Evolutionary conservation across 208 protist species (phyloP).

Genomic region (Trypanosoma boissoni): DNA sequence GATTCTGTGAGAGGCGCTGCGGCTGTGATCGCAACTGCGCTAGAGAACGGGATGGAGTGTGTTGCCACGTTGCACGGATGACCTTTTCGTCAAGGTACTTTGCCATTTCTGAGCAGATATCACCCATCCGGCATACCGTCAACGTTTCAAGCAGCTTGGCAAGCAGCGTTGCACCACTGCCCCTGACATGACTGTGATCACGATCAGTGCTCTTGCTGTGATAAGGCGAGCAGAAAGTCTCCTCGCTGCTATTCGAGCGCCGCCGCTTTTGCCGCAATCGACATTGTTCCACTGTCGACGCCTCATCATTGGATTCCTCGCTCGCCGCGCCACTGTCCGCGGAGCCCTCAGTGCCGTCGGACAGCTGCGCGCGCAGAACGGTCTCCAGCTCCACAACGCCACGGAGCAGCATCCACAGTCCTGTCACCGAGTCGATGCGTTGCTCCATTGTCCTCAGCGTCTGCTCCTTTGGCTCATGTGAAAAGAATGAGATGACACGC

Average conservation of each 20-base stretch:
- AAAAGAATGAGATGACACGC: constrained; percentile 23
- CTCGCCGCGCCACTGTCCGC: constrained; percentile 5
- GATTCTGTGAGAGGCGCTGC: neutral
- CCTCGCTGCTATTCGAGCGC: no score
- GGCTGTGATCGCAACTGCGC: neutral
- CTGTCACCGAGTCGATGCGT: constrained; percentile 20
- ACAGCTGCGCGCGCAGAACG: neutral
- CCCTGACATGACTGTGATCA: neutral
- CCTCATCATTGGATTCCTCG: no score
- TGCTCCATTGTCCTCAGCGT: constrained; percentile 26
- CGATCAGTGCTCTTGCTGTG: neutral
- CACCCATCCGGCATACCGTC: constrained; percentile 34
- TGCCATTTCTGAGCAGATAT: constrained; percentile 32
- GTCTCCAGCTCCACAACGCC: constrained; percentile 5
- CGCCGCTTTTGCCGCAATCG: no score
- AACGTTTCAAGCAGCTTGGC: constrained; percentile 43
- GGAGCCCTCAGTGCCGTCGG: neutral
- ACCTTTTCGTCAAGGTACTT: constrained; percentile 42
- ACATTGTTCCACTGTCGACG: no score
- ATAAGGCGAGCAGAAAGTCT: no score
- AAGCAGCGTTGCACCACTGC: constrained; percentile 28
- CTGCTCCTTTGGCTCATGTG: constrained; percentile 23
- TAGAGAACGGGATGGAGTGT: neutral
- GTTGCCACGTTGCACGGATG: constrained; percentile 10
- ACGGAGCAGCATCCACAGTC: constrained; percentile 22